Evolutionary conservation across 2,329 filamentous ascomycete genomes (phyloP).

Genomic region (Trichoderma hamatum): DNA sequence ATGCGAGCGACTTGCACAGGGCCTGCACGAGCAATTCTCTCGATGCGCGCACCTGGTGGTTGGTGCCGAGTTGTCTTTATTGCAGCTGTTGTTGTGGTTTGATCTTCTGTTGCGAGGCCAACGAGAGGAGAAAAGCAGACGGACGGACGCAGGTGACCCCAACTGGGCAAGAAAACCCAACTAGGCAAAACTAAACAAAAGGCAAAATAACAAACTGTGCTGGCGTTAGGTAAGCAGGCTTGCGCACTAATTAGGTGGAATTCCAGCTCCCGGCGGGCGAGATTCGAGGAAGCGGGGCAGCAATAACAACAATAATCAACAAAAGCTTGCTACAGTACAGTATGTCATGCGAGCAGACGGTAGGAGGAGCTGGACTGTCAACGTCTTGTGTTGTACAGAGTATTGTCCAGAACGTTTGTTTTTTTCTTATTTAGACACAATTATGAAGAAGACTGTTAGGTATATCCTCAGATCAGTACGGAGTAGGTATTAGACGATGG

Average conservation of each 20-base stretch:
- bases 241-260: slow-evolving; percentile 33
- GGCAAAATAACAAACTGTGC: slow-evolving; percentile 29
- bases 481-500: too few species aligned
- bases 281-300: slow-evolving; percentile 20
- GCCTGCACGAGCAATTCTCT: slow-evolving; percentile 27
- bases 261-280: slow-evolving; percentile 29
- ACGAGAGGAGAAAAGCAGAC: slow-evolving; percentile 42
- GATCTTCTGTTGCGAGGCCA: slow-evolving; percentile 51
- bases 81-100: slow-evolving; percentile 46
- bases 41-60: slow-evolving; percentile 38
- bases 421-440: not conserved
- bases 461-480: not conserved
- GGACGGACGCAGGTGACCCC: slow-evolving; percentile 26
- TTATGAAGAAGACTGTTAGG: not conserved
- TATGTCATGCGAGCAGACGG: not conserved
- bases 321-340: not conserved
- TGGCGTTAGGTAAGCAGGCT: slow-evolving; percentile 34
- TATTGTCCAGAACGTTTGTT: not conserved
- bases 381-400: not conserved
- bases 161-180: slow-evolving; percentile 14
- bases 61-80: slow-evolving; percentile 33
- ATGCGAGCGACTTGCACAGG: slow-evolving; percentile 29
- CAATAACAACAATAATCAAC: slow-evolving; percentile 5
- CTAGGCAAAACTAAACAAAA: slow-evolving; percentile 24
- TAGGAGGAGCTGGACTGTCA: not conserved